Evolutionary conservation across 331 rosid species (phyloP).

Genomic region (Saraca asoca): DNA sequence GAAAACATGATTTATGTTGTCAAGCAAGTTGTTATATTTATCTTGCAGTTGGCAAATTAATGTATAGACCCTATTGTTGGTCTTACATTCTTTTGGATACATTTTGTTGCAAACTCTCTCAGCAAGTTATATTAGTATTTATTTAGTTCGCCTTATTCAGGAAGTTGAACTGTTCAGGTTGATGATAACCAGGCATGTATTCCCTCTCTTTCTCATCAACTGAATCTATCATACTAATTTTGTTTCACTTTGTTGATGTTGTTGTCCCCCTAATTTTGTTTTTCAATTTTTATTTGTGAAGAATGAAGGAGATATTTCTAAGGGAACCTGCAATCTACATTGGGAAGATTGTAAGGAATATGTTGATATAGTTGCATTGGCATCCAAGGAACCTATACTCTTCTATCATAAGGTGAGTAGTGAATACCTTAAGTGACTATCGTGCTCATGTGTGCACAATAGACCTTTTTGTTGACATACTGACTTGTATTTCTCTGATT

Average conservation of each 20-base stretch:
- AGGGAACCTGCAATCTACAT: slow-evolving; percentile 47
- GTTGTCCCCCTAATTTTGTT: not conserved
- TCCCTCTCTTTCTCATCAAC: not conserved
- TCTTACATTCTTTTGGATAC: slow-evolving; percentile 34
- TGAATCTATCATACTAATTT: slow-evolving; percentile 13
- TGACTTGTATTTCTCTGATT: too few species aligned
- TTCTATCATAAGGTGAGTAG: slow-evolving; percentile 88
- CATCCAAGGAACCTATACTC: slow-evolving; percentile 92
- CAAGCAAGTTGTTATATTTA: not conserved
- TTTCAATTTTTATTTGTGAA: slow-evolving; percentile 32
- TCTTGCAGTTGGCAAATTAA: slow-evolving; percentile 8
- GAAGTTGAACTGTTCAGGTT: slow-evolving; percentile 66
- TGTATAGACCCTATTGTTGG: too few species aligned
- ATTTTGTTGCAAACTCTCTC: slow-evolving; percentile 81
- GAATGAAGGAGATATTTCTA: slow-evolving; percentile 46
- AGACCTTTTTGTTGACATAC: not conserved
- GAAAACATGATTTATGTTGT: too few species aligned
- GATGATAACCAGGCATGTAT: slow-evolving; percentile 55
- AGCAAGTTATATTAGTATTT: slow-evolving; percentile 91
- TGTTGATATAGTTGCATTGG: slow-evolving; percentile 71
- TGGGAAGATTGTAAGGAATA: slow-evolving; percentile 87
- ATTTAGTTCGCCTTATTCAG: slow-evolving; percentile 86
- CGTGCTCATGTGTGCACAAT: not conserved
- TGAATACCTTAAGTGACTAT: slow-evolving; percentile 31
- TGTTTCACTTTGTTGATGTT: too few species aligned